These are phyloP conservation scores for Aspergillus sp. DNA, from an alignment of 2,329 filamentous ascomycete genomes.

Conservation along the genomic window DNA sequence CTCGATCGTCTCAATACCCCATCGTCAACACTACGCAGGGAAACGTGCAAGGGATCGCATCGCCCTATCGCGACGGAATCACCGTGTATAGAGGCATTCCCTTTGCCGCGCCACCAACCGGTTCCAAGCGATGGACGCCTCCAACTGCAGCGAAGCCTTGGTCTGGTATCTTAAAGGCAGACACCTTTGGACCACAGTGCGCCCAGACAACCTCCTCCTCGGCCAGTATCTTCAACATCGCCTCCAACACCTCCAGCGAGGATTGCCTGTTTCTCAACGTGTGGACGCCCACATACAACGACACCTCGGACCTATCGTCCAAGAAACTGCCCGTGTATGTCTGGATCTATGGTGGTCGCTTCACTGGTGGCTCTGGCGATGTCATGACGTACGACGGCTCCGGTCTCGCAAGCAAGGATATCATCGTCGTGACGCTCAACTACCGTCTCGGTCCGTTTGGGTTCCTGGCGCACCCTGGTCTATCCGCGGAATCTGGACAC, in stretches of 20 bases:
- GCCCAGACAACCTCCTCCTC: conserved; percentile 13
- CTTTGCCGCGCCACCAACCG: conserved; percentile 10
- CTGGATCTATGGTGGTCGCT: conserved; percentile 15
- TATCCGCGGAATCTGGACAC: conserved; percentile 16
- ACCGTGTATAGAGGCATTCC: conserved; percentile 22
- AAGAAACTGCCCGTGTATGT: conserved; percentile 21
- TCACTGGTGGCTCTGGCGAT: conserved; percentile 10
- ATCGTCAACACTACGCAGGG: conserved; percentile 10
- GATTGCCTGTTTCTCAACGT: conserved; percentile 19
- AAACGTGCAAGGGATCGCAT: conserved; percentile 16
- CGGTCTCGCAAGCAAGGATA: conserved; percentile 15
- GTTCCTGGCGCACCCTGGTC: conserved; percentile 20
- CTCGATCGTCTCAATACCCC: background rate
- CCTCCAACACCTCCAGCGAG: conserved; percentile 30
- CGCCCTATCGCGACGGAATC: conserved; percentile 15
- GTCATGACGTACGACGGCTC: conserved; percentile 16
- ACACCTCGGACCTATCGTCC: conserved; percentile 4
- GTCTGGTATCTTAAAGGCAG: conserved; percentile 10
- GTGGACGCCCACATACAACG: conserved; percentile 18
- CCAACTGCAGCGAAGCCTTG: conserved; percentile 3
- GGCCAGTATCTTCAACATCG: conserved; percentile 15
- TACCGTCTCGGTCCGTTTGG: conserved; percentile 31
- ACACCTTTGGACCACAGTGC: conserved; percentile 17
- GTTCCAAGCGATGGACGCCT: conserved; percentile 6
- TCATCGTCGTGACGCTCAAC: conserved; percentile 18